A percentile compares a stretch with the other conserved stretches of the same genome.
Evolutionary conservation across 2,329 filamentous ascomycete species (phyloP).

Genomic region (Diaporthe humulicola): DNA sequence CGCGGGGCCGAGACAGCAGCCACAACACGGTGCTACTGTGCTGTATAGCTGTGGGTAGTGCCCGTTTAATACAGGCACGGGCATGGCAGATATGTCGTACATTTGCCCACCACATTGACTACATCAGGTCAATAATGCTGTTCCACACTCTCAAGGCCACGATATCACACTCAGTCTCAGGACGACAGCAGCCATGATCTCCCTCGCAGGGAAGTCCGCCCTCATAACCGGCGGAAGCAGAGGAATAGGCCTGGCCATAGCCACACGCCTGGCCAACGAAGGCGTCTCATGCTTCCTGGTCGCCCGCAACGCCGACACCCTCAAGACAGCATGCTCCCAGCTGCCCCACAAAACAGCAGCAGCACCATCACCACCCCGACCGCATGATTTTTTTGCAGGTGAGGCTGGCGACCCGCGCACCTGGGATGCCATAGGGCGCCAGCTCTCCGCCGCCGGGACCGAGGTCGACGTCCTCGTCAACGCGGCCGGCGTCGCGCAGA

Average conservation of each 20-base stretch:
- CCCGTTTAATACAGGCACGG: background rate
- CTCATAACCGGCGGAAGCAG: constrained; percentile 79
- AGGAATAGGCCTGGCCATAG: constrained; percentile 78
- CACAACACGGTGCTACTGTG: background rate
- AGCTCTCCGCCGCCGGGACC: constrained; percentile 10
- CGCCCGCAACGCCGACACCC: constrained; percentile 65
- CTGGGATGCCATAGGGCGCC: constrained; percentile 40
- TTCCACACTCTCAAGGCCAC: constrained; percentile 30
- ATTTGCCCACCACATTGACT: background rate
- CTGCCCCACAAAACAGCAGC: constrained; percentile 44
- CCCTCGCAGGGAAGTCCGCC: constrained; percentile 63
- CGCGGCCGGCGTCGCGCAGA: constrained; percentile 80
- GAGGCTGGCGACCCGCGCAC: constrained; percentile 42
- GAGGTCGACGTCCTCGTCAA: constrained; percentile 78
- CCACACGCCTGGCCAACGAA: constrained; percentile 72
- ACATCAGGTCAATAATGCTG: background rate
- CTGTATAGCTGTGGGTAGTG: background rate
- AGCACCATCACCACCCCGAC: background rate
- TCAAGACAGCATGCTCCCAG: constrained; percentile 51
- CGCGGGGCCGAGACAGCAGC: constrained; percentile 1
- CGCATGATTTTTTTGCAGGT: constrained; percentile 40
- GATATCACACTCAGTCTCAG: background rate
- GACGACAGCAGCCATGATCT: constrained; percentile 46
- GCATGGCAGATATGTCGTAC: background rate
- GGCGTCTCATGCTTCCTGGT: constrained; percentile 73